Evolutionary conservation across 2,329 filamentous ascomycete species (phyloP).

Genomic region (Tolypocladium paradoxum): DNA sequence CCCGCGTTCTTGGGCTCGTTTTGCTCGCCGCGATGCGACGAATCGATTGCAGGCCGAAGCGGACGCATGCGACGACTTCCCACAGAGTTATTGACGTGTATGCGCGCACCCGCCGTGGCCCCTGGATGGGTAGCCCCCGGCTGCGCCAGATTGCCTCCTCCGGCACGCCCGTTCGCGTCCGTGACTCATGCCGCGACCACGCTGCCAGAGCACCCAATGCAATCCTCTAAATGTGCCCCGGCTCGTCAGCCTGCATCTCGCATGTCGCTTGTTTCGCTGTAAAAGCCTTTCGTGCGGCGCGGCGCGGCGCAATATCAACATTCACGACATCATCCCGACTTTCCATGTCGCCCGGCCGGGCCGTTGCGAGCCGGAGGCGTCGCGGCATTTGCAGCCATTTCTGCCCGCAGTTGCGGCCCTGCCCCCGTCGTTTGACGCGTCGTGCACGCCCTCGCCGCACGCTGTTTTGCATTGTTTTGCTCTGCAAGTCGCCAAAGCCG

Average conservation of each 20-base stretch:
- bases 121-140: conserved; percentile 1
- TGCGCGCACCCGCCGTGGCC: not conserved
- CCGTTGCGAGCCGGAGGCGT: not conserved
- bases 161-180: not conserved
- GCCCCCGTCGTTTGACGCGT: not conserved
- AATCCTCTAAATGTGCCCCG: not conserved
- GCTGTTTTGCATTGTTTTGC: not conserved
- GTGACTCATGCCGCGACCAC: not conserved
- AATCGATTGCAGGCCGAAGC: conserved; percentile 16
- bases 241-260: not conserved
- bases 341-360: not conserved
- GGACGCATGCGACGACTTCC: not conserved
- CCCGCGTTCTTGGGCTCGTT: conserved; percentile 57
- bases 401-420: not conserved
- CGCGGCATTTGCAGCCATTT: not conserved
- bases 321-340: not conserved
- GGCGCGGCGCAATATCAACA: not conserved
- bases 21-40: conserved; percentile 33
- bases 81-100: conserved; percentile 5
- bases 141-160: not conserved
- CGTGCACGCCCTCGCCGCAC: not conserved
- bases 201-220: not conserved
- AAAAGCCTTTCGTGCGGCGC: not conserved
- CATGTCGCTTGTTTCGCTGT: not conserved
- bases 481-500: not conserved